phyloP scores from a whole-genome alignment of 1,284 basidiomycete genomes.

The Macrocybe sp. region DNA sequence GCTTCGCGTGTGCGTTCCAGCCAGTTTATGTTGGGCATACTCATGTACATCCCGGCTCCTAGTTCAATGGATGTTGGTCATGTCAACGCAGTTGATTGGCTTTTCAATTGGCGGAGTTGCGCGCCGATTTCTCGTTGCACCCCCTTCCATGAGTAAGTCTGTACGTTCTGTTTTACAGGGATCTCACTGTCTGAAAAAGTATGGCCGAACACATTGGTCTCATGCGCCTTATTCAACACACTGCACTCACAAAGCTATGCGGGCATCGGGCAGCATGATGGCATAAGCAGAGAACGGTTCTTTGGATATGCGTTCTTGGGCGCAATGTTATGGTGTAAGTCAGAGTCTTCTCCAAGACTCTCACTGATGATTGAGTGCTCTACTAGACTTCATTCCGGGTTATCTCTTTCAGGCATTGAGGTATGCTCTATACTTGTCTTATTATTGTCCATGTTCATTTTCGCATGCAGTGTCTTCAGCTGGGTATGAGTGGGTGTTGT shows the following conservation, averaged over 20 bases:
- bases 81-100: slow-evolving; percentile 67
- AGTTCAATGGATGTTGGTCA: slow-evolving; percentile 53
- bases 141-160: slow-evolving; percentile 66
- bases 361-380: background rate
- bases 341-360: background rate
- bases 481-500: slow-evolving; percentile 23
- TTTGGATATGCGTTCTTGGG: slow-evolving; percentile 37
- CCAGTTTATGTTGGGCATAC: slow-evolving; percentile 6
- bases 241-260: slow-evolving; percentile 59
- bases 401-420: slow-evolving; percentile 66
- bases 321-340: slow-evolving; percentile 59
- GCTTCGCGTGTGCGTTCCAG: slow-evolving; percentile 22
- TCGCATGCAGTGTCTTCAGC: slow-evolving; percentile 24
- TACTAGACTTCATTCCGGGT: slow-evolving; percentile 52
- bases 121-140: slow-evolving; percentile 63
- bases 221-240: slow-evolving; percentile 74
- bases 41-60: slow-evolving; percentile 2
- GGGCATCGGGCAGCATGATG: slow-evolving; percentile 59
- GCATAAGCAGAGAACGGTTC: slow-evolving; percentile 71
- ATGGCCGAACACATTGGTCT: slow-evolving; percentile 78
- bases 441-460: background rate
- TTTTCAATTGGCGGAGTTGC: slow-evolving; percentile 63
- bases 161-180: background rate
- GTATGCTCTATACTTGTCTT: slow-evolving; percentile 13
- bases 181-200: slow-evolving; percentile 30